Percentiles rank a stretch among this genome's conserved stretches.
Conservation (phyloP, 768 basidiomycete genomes). For the Udeniomyces megalosporus region DNA sequence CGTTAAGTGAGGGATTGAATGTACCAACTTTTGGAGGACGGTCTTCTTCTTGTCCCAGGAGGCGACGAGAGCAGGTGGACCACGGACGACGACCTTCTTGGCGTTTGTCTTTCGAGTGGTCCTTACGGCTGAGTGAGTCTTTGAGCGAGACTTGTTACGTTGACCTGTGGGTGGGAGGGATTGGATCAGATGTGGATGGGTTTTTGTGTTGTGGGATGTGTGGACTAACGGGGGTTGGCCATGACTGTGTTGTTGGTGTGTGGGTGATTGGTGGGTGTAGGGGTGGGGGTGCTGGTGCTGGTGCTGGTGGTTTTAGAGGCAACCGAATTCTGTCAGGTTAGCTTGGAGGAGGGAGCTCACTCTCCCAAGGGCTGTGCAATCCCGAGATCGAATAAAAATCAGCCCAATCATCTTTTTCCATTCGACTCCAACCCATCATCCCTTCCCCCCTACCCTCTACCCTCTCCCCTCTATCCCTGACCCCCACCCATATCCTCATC, state of each 20-base stretch:
- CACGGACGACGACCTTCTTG: conserved; percentile 14
- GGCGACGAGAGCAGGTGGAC: conserved; percentile 13
- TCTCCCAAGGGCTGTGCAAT: too few relatives aligned
- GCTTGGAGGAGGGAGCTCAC: too few relatives aligned
- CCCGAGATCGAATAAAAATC: too few relatives aligned
- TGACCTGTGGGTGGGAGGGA: conserved; percentile 32
- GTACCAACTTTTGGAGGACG: conserved; percentile 71
- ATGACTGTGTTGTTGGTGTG: too few relatives aligned
- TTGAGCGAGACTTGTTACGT: conserved; percentile 63
- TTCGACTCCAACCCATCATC: not conserved
- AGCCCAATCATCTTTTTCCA: not conserved
- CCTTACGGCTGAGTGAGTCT: conserved; percentile 49
- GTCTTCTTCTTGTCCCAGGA: conserved; percentile 73
- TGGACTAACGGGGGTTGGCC: conserved; percentile 60
- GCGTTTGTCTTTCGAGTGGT: conserved; percentile 50
- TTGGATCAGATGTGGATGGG: not conserved
- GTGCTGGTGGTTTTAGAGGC: not conserved
- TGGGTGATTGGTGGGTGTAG: not conserved
- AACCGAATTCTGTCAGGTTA: too few relatives aligned
- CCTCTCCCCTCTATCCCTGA: not conserved
- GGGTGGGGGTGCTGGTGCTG: not conserved
- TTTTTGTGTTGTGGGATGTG: too few relatives aligned
- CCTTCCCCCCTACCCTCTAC: not conserved
- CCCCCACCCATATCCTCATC: not conserved
- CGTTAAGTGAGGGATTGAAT: too few relatives aligned